Base-by-base conservation (phyloP, 176 grass and related monocot genomes). In the Musa acuminata region DNA sequence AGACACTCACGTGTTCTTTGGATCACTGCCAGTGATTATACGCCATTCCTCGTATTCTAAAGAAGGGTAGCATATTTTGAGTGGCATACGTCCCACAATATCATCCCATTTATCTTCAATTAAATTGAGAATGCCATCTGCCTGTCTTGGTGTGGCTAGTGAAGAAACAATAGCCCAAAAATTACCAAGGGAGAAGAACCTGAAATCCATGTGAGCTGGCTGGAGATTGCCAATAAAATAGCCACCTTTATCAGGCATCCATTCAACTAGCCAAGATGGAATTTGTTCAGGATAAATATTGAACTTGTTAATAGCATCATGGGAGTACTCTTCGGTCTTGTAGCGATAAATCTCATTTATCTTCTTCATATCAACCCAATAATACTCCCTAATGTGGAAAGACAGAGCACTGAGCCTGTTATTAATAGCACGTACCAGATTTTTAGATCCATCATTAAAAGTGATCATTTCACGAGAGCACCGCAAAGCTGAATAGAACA, bases 51-150 rank as follows among this genome's bases (percentile, higher is more conserved):
- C 91, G 2, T 84, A 91, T 70, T 99, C 95, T 64, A 94, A 73
- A 1, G 90, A 90, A 86, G 95, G 91, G 76, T 94, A 99, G 80
- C 96, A 99, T 86, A 99, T 99, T 75, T 99, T 95, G 55, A 99
- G 83, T 64, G 91, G 91, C 91, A 95, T 99, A 78, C 89, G 85
- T 78, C 86, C 91, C 72, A 89, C 91, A 83, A 95, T 77, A 79
- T 99, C 96, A 83, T 91, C 96, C 96, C 96, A 99, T 87, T 99
- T 95, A 9, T 87, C 87, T 82, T 99, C 91, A 83, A 91, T 91
- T 51, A 99, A 83, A 64, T 94, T 99, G 51, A 99, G 64, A 80
- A 99, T 93, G 26, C 91, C 88, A 76, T 99, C 84, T 55, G 91
- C 88, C 82, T 99, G 88, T 77, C 79, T 88, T 73, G 83, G 80